phyloP scores from a whole-genome alignment of 805 yeast genomes.

The Tetrapisispora nanseiensis region DNA sequence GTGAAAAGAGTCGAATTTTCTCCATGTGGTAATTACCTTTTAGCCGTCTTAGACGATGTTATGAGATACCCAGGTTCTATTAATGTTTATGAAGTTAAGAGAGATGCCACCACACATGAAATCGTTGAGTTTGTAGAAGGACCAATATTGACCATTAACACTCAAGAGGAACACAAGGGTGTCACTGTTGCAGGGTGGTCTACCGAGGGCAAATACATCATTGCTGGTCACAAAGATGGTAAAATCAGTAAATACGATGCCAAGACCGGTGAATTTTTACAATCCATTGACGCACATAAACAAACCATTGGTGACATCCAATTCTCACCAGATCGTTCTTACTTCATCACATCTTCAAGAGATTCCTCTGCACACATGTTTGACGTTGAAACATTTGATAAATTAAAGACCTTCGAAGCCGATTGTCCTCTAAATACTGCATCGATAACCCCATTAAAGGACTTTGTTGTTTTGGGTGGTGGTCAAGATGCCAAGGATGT shows the following conservation, averaged over 20 bases:
- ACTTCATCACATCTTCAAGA: slow-evolving; percentile 86
- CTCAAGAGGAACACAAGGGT: slow-evolving; percentile 50
- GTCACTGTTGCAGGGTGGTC: slow-evolving; percentile 85
- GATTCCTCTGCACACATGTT: slow-evolving; percentile 76
- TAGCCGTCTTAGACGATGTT: slow-evolving; percentile 80
- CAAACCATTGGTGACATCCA: slow-evolving; percentile 80
- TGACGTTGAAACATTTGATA: slow-evolving; percentile 65
- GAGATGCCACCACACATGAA: slow-evolving; percentile 27
- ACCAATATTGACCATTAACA: slow-evolving; percentile 52
- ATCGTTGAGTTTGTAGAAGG: slow-evolving; percentile 34
- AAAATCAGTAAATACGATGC: slow-evolving; percentile 72
- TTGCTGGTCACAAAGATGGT: slow-evolving; percentile 88
- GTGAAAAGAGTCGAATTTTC: slow-evolving; percentile 83
- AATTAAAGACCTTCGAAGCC: slow-evolving; percentile 66
- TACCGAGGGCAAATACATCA: slow-evolving; percentile 57
- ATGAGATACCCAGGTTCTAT: slow-evolving; percentile 84
- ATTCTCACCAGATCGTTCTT: slow-evolving; percentile 75
- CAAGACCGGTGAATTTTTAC: slow-evolving; percentile 45
- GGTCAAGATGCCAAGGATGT: slow-evolving; percentile 99
- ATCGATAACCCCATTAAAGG: slow-evolving; percentile 85
- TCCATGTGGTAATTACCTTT: slow-evolving; percentile 56
- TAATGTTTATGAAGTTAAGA: slow-evolving; percentile 51
- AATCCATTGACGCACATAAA: slow-evolving; percentile 59
- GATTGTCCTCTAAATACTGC: slow-evolving; percentile 96
- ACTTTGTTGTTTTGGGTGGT: slow-evolving; percentile 90